Evolutionary conservation across 257 asterid species (phyloP), one percentile per base, ranked within the genome.

Genomic region (Apocynum venetum): DNA sequence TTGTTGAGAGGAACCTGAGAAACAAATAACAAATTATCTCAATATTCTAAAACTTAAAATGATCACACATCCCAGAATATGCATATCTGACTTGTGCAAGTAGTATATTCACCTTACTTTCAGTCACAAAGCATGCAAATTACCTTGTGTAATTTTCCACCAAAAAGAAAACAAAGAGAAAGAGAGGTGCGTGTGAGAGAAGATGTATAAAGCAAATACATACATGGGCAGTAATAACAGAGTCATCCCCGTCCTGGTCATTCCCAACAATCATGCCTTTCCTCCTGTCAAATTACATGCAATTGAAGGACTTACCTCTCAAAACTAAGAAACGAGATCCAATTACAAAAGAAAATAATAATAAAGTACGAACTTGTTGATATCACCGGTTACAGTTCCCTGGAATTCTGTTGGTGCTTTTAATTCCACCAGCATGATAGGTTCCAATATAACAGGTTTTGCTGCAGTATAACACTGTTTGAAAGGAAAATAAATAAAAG

Each of bases 1-100:
- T 91, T 91, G 90, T 96, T 96, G 78, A 96, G 97, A 77, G 99
- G 99, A 48, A 96, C 98, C 99, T 96, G 96, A 63, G 82, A 71
- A 55, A 83, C 14, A 13, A 55, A 19, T 2, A 66, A 38, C 44
- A 36, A 31, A 17, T 48, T 31, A 9, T 55, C 49, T 25, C 20
- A 15, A 49, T 15, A 10, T 41, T 51, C 4, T 20, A 52, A 51
- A 72, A n/a, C 76, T 14, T 35, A 3, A 71, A 31, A 20, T 11
- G 49, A 4, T 47, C 57, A 35, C 2, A 3, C 40, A 25, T 36
- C 15, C 25, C 61, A n/a, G 20, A 48, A 44, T 25, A 71, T 48
- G 60, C 60, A 48, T 12, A 40, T 64, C 47, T 38, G 46, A 35
- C 35, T n/a, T n/a, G 65, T 3, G 14, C 65, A 25, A 59, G 40